Percentiles rank a stretch among this genome's conserved stretches.
These are phyloP conservation scores for Ciborinia camelliae DNA, from an alignment of 2,329 filamentous ascomycete genomes.

Conservation along the genomic window DNA sequence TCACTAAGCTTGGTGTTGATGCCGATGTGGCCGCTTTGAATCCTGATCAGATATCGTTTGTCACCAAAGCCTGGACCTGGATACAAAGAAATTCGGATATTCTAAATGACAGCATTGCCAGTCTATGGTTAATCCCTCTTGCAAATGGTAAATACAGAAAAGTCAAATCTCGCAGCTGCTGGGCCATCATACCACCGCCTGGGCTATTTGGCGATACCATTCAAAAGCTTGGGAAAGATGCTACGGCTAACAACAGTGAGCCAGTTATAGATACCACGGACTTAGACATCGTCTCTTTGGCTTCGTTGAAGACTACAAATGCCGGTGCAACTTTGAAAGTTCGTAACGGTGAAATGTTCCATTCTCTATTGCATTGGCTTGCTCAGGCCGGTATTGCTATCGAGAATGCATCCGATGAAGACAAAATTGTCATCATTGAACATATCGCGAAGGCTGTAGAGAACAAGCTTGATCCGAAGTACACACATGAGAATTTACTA, in stretches of 20 bases:
- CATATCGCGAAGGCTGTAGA: not conserved
- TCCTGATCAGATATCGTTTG: constrained; percentile 13
- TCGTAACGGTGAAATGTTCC: not conserved
- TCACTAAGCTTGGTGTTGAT: constrained; percentile 14
- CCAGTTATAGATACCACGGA: not conserved
- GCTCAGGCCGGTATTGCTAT: not conserved
- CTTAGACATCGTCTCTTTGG: not conserved
- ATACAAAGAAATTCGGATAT: constrained; percentile 26
- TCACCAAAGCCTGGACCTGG: constrained; percentile 23
- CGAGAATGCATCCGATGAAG: not conserved
- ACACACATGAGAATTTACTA: not conserved
- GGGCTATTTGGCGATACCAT: not conserved
- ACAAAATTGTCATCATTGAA: constrained; percentile 9
- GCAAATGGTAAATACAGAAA: constrained; percentile 29
- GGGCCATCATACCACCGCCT: not conserved
- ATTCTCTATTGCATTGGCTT: constrained; percentile 3
- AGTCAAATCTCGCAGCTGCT: constrained; percentile 19
- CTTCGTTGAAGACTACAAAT: not conserved
- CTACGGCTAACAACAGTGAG: no score
- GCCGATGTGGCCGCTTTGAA: constrained; percentile 22
- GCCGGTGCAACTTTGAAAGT: not conserved
- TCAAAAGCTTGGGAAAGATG: not conserved
- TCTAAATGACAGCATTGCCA: constrained; percentile 17
- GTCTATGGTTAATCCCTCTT: constrained; percentile 35
- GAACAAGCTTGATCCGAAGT: not conserved